Evolutionary conservation across 495 filamentous ascomycete species (phyloP).

Genomic region (Monascus purpureus): DNA sequence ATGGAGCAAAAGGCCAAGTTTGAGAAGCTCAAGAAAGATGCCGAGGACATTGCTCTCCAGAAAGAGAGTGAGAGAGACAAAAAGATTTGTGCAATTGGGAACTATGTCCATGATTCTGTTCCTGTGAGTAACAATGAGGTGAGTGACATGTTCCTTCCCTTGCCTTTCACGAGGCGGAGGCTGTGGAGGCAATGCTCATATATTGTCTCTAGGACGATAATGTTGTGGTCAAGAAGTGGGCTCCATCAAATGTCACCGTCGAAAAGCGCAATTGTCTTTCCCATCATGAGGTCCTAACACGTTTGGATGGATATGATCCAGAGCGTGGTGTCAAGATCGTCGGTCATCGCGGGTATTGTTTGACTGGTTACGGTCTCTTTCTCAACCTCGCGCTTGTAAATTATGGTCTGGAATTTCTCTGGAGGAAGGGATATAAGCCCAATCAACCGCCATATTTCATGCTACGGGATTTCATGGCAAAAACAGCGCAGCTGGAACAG

Average conservation of each 20-base stretch:
- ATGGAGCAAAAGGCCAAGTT: slow-evolving; percentile 61
- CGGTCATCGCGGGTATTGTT: slow-evolving; percentile 88
- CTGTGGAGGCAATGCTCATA: background rate
- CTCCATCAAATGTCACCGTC: slow-evolving; percentile 52
- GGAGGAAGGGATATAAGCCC: slow-evolving; percentile 61
- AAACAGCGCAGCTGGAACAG: slow-evolving; percentile 92
- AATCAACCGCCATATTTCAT: slow-evolving; percentile 94
- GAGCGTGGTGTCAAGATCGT: slow-evolving; percentile 90
- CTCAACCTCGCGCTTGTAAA: slow-evolving; percentile 85
- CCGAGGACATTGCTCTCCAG: slow-evolving; percentile 55
- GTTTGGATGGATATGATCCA: slow-evolving; percentile 84
- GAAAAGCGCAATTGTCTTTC: slow-evolving; percentile 64
- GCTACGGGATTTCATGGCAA: slow-evolving; percentile 94
- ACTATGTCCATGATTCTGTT: slow-evolving; percentile 85
- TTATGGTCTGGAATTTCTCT: slow-evolving; percentile 83
- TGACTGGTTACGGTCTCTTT: slow-evolving; percentile 84
- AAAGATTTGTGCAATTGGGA: slow-evolving; percentile 79
- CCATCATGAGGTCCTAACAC: slow-evolving; percentile 85
- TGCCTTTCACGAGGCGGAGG: background rate
- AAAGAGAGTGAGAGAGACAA: slow-evolving; percentile 58
- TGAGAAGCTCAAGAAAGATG: slow-evolving; percentile 64
- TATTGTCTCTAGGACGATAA: slow-evolving; percentile 56
- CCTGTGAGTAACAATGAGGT: slow-evolving; percentile 85
- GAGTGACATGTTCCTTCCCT: slow-evolving; percentile 2
- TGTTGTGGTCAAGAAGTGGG: slow-evolving; percentile 58